A percentile compares a stretch with the other conserved stretches of the same genome.
These are phyloP conservation scores for Xylaria sp. DNA, from an alignment of 2,329 filamentous ascomycete species.

Conservation along the genomic window DNA sequence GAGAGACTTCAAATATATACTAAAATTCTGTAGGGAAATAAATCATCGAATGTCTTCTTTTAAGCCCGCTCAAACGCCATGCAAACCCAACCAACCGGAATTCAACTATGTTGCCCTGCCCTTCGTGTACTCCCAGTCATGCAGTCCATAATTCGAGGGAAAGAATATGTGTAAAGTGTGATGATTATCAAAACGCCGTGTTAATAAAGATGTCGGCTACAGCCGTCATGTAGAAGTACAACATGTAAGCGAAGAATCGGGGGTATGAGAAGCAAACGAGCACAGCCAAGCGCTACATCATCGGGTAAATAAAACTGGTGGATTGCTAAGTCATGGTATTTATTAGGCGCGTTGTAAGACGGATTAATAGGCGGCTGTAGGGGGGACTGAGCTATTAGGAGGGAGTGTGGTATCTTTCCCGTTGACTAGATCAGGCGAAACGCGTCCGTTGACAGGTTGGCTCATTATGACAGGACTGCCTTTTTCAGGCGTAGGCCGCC, in stretches of 20 bases:
- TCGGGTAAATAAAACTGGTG: neutral
- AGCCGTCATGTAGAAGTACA: constrained; percentile 14
- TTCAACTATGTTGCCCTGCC: constrained; percentile 17
- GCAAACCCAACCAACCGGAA: constrained; percentile 9
- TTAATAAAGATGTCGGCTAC: constrained; percentile 6
- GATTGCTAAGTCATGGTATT: neutral
- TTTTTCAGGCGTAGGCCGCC: constrained; percentile 38
- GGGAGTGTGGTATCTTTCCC: constrained; percentile 16
- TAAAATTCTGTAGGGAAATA: neutral
- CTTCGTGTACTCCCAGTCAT: constrained; percentile 11
- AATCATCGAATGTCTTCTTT: neutral
- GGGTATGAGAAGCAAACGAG: neutral
- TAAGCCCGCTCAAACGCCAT: constrained; percentile 16
- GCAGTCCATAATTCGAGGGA: neutral
- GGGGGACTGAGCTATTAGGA: constrained; percentile 23
- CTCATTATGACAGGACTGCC: constrained; percentile 13
- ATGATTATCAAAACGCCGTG: constrained; percentile 16
- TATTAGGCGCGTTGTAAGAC: neutral
- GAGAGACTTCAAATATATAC: constrained; percentile 3
- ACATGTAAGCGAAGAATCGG: neutral
- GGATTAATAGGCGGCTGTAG: constrained; percentile 1
- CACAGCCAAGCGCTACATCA: neutral
- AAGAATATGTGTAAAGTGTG: constrained; percentile 19
- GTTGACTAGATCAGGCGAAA: neutral
- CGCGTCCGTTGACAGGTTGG: constrained; percentile 25